Conservation (phyloP, 306 rosid genomes). For the Alnus rubra region DNA sequence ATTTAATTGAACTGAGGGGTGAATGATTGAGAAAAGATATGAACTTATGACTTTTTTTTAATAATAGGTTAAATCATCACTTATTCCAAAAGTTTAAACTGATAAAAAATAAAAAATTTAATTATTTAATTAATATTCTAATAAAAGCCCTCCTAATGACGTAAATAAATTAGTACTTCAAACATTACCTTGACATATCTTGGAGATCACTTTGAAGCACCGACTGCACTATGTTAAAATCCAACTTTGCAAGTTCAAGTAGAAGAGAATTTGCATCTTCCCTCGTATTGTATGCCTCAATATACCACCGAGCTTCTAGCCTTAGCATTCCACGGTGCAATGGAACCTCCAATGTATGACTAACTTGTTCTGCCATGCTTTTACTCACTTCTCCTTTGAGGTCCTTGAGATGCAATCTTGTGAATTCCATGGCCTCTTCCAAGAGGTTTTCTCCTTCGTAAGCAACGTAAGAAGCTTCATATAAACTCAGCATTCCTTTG, state of each 20-base stretch:
- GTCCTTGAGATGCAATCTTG: constrained; percentile 31
- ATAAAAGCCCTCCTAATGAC: no score
- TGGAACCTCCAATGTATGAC: constrained; percentile 54
- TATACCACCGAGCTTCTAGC: constrained; percentile 51
- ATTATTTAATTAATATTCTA: no score
- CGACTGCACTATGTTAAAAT: constrained; percentile 54
- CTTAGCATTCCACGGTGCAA: constrained; percentile 40
- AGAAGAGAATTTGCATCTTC: constrained; percentile 26
- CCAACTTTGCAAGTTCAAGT: constrained; percentile 45
- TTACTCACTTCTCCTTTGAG: not conserved
- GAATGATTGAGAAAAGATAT: no score
- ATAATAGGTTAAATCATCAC: no score
- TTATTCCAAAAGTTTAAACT: no score
- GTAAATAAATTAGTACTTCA: no score
- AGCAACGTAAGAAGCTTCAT: constrained; percentile 50
- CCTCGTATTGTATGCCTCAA: constrained; percentile 40
- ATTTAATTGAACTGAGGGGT: no score
- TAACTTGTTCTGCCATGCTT: constrained; percentile 26
- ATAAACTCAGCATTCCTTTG: constrained; percentile 53
- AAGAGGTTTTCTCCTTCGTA: constrained; percentile 49
- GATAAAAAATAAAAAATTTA: no score
- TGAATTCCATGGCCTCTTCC: constrained; percentile 52
- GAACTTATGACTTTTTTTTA: no score
- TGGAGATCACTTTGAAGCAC: constrained; percentile 38
- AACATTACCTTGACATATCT: constrained; percentile 41